Conservation (phyloP, 2,329 filamentous ascomycete species). For the Passalora sequoiae region DNA sequence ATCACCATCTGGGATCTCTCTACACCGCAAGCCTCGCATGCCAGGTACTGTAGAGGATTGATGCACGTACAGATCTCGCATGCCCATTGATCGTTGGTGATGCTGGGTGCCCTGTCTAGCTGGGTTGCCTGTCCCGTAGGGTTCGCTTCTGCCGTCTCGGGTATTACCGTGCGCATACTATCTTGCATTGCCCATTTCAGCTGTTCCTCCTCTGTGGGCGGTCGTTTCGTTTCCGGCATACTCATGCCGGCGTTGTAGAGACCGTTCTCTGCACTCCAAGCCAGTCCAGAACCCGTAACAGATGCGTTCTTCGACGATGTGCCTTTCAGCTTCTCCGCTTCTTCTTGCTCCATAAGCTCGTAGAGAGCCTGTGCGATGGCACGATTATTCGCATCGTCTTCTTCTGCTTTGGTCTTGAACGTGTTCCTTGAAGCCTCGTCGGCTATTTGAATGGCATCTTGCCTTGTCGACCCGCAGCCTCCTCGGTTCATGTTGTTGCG, state of each 20-base stretch:
- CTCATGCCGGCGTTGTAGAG: slow-evolving; percentile 27
- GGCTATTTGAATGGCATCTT: slow-evolving; percentile 60
- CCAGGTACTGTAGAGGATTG: slow-evolving; percentile 55
- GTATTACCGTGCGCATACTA: slow-evolving; percentile 19
- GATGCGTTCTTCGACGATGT: slow-evolving; percentile 50
- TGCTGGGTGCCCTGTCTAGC: slow-evolving; percentile 6
- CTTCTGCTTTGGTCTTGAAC: slow-evolving; percentile 77
- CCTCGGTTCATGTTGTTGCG: slow-evolving; percentile 64
- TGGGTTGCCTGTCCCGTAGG: slow-evolving; percentile 5
- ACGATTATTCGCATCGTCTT: slow-evolving; percentile 81
- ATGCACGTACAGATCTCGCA: slow-evolving; percentile 59
- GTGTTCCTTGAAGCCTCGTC: slow-evolving; percentile 65
- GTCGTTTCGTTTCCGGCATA: slow-evolving; percentile 3
- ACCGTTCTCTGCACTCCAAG: slow-evolving; percentile 36
- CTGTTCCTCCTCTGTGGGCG: slow-evolving; percentile 34
- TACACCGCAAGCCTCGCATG: slow-evolving; percentile 56
- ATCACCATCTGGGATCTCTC: slow-evolving; percentile 47
- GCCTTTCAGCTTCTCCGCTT: slow-evolving; percentile 48
- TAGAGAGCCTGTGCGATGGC: slow-evolving; percentile 82
- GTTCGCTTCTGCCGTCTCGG: slow-evolving; percentile 5
- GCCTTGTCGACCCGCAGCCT: slow-evolving; percentile 64
- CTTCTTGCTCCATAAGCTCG: slow-evolving; percentile 80
- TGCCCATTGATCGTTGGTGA: slow-evolving; percentile 45
- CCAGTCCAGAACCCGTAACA: slow-evolving; percentile 47
- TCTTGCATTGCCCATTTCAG: slow-evolving; percentile 35